These are phyloP conservation scores for Yamadazyma jaroonii DNA, from an alignment of 1,139 yeast species.

Conservation along the genomic window DNA sequence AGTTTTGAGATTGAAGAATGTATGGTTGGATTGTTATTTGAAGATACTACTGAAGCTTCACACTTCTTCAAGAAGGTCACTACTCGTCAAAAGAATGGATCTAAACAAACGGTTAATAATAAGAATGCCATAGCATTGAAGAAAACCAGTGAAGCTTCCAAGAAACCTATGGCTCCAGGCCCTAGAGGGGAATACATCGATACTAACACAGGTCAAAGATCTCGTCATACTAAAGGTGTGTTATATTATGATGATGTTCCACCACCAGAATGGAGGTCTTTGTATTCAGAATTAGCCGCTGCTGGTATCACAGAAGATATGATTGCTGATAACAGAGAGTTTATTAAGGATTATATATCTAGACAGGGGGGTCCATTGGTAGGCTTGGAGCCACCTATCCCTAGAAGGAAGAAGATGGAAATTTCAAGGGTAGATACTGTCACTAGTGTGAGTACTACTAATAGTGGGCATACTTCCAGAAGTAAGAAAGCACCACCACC, in stretches of 20 bases:
- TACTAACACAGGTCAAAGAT: constrained; percentile 52
- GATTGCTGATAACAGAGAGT: constrained; percentile 84
- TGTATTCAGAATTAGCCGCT: constrained; percentile 69
- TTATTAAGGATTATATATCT: constrained; percentile 72
- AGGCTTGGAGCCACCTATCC: constrained; percentile 83
- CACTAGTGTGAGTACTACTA: constrained; percentile 1
- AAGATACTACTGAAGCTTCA: constrained; percentile 84
- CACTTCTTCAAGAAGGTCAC: constrained; percentile 78
- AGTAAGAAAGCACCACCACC: constrained; percentile 46
- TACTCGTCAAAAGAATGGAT: constrained; percentile 76
- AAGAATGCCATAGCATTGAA: constrained; percentile 84
- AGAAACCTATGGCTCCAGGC: constrained; percentile 41
- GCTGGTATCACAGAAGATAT: constrained; percentile 86
- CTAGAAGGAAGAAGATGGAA: constrained; percentile 39
- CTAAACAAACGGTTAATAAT: constrained; percentile 80
- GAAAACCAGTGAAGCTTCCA: constrained; percentile 30
- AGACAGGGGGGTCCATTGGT: constrained; percentile 83
- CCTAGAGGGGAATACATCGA: constrained; percentile 67
- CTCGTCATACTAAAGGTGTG: constrained; percentile 55
- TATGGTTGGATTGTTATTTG: constrained; percentile 83
- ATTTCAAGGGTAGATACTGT: constrained; percentile 12
- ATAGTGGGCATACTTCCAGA: constrained; percentile 10
- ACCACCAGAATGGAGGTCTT: constrained; percentile 81
- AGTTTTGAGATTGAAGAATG: constrained; percentile 93
- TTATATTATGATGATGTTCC: constrained; percentile 77